A percentile compares a stretch with the other conserved stretches of the same genome.
These are phyloP conservation scores for Cerrena zonata DNA, from an alignment of 1,284 basidiomycete genomes.

Conservation along the genomic window DNA sequence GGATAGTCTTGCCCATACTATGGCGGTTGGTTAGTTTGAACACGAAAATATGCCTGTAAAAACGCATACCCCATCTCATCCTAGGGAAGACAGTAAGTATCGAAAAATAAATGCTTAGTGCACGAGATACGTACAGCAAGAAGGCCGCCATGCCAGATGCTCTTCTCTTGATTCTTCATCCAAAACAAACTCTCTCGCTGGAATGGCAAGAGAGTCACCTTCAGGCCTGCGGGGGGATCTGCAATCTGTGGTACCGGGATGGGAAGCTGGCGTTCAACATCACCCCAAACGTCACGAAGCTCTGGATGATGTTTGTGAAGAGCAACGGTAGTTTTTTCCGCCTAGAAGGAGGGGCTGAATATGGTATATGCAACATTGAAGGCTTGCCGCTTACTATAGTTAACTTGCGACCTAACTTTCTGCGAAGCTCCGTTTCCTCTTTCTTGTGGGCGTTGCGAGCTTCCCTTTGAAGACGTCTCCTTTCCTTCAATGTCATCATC, in stretches of 20 bases:
- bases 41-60: slow-evolving; percentile 5
- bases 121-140: slow-evolving; percentile 61
- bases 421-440: slow-evolving; percentile 46
- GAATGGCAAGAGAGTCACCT: slow-evolving; percentile 68
- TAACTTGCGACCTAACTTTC: slow-evolving; percentile 62
- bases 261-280: slow-evolving; percentile 64
- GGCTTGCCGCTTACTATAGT: slow-evolving; percentile 47
- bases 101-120: too few species aligned
- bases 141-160: slow-evolving; percentile 88
- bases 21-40: slow-evolving; percentile 3
- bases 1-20: slow-evolving; percentile 98
- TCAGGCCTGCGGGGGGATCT: slow-evolving; percentile 77
- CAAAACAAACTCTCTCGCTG: slow-evolving; percentile 92
- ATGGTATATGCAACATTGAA: not conserved
- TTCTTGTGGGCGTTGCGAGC: slow-evolving; percentile 26
- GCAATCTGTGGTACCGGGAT: slow-evolving; percentile 66
- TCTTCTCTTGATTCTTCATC: slow-evolving; percentile 92
- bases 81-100: too few species aligned
- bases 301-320: slow-evolving; percentile 69
- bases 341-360: slow-evolving; percentile 34
- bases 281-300: slow-evolving; percentile 82
- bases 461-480: slow-evolving; percentile 24
- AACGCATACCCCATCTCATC: slow-evolving; percentile 81
- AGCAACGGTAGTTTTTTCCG: slow-evolving; percentile 70
- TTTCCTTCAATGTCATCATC: slow-evolving; percentile 34